These are phyloP conservation scores for Metschnikowia aberdeeniae DNA, from an alignment of 805 yeast genomes.

Conservation along the genomic window DNA sequence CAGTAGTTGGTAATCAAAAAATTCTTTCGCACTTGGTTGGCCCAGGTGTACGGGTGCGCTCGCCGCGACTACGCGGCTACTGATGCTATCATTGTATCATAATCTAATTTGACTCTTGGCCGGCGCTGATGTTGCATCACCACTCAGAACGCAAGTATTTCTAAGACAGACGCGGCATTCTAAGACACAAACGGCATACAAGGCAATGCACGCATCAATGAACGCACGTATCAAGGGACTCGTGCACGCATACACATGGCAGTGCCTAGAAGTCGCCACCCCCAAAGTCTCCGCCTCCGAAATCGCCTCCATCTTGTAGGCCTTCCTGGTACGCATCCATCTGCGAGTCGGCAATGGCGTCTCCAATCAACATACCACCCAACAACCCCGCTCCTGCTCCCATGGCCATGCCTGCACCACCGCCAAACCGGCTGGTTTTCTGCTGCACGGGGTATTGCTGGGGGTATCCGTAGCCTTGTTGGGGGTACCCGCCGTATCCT, in stretches of 20 bases:
- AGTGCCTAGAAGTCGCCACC: conserved; percentile 8
- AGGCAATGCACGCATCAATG: too few relatives aligned
- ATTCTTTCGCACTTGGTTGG: conserved; percentile 15
- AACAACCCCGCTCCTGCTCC: conserved; percentile 53
- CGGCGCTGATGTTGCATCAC: too few relatives aligned
- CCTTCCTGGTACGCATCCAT: conserved; percentile 25
- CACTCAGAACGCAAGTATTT: too few relatives aligned
- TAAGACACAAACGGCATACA: too few relatives aligned
- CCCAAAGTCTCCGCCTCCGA: conserved; percentile 21
- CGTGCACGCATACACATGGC: too few relatives aligned
- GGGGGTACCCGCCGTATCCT: conserved; percentile 31
- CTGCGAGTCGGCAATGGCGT: conserved; percentile 34
- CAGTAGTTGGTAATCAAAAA: conserved; percentile 3
- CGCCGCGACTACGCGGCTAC: too few relatives aligned
- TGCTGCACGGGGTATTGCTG: conserved; percentile 17
- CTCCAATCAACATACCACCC: conserved; percentile 54
- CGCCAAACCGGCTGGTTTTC: conserved; percentile 36
- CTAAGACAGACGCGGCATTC: too few relatives aligned
- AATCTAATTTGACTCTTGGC: too few relatives aligned
- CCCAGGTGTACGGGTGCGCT: conserved; percentile 16
- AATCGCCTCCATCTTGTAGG: conserved; percentile 32
- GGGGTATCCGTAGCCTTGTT: conserved; percentile 19
- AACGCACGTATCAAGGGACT: too few relatives aligned
- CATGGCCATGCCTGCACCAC: conserved; percentile 38
- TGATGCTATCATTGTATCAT: too few relatives aligned